Percentiles rank a stretch among this genome's conserved stretches.
Evolutionary conservation across 179 eudicot genomes (phyloP).

Genomic region (Heliamphora pulchella): DNA sequence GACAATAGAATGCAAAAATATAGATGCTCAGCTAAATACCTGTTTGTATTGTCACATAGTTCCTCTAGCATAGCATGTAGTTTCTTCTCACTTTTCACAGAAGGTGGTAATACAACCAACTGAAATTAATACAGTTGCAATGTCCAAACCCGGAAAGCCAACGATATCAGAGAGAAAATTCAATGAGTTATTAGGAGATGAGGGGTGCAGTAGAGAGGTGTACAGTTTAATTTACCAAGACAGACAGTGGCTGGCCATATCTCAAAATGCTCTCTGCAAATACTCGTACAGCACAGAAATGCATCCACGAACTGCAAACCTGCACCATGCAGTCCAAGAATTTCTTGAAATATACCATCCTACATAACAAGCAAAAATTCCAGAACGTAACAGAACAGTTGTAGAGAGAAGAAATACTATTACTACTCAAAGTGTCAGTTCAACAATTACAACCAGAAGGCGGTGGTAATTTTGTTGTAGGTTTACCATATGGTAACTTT

Average conservation of each 20-base stretch:
- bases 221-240: constrained; percentile 45
- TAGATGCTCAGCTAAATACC: constrained; percentile 32
- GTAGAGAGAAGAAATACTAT: not conserved
- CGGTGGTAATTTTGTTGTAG: not conserved
- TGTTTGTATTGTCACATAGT: constrained; percentile 46
- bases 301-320: constrained; percentile 89
- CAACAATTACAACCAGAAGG: not conserved
- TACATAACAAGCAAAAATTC: not conserved
- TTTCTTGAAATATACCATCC: not conserved
- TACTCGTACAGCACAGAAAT: constrained; percentile 73
- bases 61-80: constrained; percentile 71
- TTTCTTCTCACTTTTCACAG: constrained; percentile 79
- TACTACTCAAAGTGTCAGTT: not conserved
- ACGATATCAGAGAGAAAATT: constrained; percentile 1
- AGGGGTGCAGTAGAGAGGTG: not conserved
- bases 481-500: not conserved
- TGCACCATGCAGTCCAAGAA: constrained; percentile 22
- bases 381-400: not conserved
- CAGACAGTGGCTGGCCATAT: constrained; percentile 82
- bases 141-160: constrained; percentile 9
- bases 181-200: not conserved
- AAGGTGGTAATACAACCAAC: constrained; percentile 74
- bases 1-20: not conserved
- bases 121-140: constrained; percentile 28
- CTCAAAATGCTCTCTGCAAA: constrained; percentile 86